phyloP scores from a whole-genome alignment of 225 moss, liverwort and hornwort species.

The Takakia lepidozioides region DNA sequence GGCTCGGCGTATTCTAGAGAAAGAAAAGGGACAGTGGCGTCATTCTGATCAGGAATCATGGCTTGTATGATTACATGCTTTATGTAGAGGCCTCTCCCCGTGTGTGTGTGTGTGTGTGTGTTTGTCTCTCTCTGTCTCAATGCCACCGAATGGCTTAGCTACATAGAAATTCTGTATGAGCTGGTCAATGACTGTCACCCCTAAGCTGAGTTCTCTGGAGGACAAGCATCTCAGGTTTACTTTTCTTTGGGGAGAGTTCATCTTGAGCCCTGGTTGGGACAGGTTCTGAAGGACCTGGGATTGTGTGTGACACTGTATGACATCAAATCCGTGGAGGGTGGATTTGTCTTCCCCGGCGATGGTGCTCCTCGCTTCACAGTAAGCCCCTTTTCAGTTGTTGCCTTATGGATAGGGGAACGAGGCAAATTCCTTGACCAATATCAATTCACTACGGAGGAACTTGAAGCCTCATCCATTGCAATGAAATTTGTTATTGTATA shows the following conservation, averaged over 20 bases:
- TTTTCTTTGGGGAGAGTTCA: not conserved
- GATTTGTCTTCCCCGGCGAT: constrained; percentile 87
- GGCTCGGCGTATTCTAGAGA: too few species aligned
- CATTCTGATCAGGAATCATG: too few species aligned
- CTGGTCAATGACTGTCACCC: too few species aligned
- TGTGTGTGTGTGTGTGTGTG: too few species aligned
- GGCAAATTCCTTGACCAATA: not conserved
- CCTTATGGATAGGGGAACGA: too few species aligned
- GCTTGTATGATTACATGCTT: too few species aligned
- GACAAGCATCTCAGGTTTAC: not conserved
- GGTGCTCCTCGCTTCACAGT: constrained; percentile 93
- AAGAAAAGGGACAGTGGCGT: too few species aligned
- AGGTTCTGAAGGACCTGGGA: constrained; percentile 84
- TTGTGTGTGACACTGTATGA: constrained; percentile 84
- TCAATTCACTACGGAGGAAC: not conserved
- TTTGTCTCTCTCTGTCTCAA: too few species aligned
- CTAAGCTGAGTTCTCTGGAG: too few species aligned
- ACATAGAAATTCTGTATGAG: too few species aligned
- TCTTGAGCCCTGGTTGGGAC: constrained; percentile 2
- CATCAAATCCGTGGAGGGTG: constrained; percentile 49
- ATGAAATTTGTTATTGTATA: not conserved
- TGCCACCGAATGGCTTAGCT: too few species aligned
- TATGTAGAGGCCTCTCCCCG: too few species aligned
- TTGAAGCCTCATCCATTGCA: not conserved
- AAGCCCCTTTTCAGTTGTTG: constrained; percentile 4